These are phyloP conservation scores for Fennellomyces sp. DNA, from an alignment of 371 early-diverging fungal species.

Conservation along the genomic window DNA sequence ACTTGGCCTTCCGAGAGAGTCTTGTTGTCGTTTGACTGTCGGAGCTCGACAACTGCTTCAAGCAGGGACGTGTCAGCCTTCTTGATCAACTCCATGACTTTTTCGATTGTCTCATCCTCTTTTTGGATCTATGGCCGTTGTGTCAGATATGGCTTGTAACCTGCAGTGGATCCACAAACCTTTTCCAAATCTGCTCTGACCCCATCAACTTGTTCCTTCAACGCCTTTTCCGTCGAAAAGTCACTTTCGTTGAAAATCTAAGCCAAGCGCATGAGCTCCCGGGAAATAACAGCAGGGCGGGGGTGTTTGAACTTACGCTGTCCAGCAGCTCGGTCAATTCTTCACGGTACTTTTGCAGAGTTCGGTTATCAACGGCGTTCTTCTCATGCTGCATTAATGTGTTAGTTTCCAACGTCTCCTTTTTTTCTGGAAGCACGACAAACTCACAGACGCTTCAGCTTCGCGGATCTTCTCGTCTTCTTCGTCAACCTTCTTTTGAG, in stretches of 20 bases:
- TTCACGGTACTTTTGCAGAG: conserved; percentile 46
- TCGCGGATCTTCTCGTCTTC: conserved; percentile 22
- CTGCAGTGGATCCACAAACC: conserved; percentile 4
- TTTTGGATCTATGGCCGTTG: not conserved
- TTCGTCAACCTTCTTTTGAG: conserved; percentile 12
- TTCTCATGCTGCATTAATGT: conserved; percentile 35
- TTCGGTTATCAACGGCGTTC: conserved; percentile 39
- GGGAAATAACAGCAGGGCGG: not conserved
- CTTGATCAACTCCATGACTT: conserved; percentile 34
- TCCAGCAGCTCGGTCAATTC: conserved; percentile 40
- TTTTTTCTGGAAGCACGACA: not conserved
- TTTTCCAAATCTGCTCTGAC: conserved; percentile 5
- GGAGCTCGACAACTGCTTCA: conserved; percentile 48
- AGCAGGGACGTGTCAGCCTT: conserved; percentile 33
- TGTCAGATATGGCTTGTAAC: not conserved
- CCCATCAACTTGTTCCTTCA: conserved; percentile 8
- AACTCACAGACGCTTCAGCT: conserved; percentile 25
- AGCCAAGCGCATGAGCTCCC: no score
- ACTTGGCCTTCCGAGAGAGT: conserved; percentile 33
- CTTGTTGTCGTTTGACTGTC: conserved; percentile 24
- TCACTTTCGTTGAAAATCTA: conserved; percentile 20
- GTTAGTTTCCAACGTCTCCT: not conserved
- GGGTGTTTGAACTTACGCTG: conserved; percentile 19
- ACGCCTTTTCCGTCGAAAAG: conserved; percentile 7
- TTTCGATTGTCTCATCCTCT: conserved; percentile 22